A percentile compares a stretch with the other conserved stretches of the same genome.
Conservation (phyloP, 768 basidiomycete species). For the Russula sp. region DNA sequence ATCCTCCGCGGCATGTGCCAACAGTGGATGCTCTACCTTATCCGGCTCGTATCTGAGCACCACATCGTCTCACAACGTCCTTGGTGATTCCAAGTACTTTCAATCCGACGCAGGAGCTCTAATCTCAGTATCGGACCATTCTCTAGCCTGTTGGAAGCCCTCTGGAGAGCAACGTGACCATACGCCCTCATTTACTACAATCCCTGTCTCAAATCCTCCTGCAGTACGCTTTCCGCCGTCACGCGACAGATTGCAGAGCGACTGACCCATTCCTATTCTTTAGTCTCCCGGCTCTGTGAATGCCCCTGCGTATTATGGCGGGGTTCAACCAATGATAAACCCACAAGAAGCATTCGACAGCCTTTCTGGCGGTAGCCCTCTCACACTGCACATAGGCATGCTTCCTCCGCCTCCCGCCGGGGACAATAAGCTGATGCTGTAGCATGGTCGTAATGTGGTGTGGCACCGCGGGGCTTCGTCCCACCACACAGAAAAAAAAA, state of each 20-base stretch:
- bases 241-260: no score
- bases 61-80: not conserved
- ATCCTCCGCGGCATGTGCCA: not conserved
- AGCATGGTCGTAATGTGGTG: no score
- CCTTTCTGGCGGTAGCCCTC: not conserved
- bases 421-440: no score
- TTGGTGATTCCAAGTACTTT: not conserved
- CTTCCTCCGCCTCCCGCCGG: not conserved
- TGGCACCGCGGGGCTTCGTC: no score
- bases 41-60: not conserved
- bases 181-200: not conserved
- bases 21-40: not conserved
- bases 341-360: not conserved
- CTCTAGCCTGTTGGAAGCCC: not conserved
- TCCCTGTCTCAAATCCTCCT: not conserved
- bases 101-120: not conserved
- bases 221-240: no score
- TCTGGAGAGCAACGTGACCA: not conserved
- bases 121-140: not conserved
- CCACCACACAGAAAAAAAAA: no score
- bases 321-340: not conserved
- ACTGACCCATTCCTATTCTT: not conserved
- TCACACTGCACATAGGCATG: not conserved
- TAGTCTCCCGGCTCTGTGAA: not conserved
- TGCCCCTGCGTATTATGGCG: not conserved